Conservation (phyloP, 805 yeast genomes). For the Candida boleticola region DNA sequence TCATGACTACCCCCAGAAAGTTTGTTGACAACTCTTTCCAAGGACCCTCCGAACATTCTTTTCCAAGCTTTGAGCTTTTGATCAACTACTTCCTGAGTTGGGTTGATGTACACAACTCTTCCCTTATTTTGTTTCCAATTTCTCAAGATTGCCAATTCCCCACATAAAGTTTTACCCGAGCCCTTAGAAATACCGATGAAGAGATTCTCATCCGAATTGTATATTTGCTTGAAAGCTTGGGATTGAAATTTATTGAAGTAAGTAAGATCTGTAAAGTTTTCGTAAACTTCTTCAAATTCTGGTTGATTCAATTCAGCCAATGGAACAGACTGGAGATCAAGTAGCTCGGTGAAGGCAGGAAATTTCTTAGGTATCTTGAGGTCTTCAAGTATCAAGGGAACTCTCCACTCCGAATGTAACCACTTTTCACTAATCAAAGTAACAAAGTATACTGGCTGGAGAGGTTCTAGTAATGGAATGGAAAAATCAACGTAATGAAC, state of each 20-base stretch:
- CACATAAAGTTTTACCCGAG: conserved; percentile 68
- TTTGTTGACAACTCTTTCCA: conserved; percentile 53
- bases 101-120: conserved; percentile 69
- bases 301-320: conserved; percentile 45
- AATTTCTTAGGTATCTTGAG: conserved; percentile 61
- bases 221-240: conserved; percentile 62
- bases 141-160: conserved; percentile 68
- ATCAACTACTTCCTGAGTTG: conserved; percentile 58
- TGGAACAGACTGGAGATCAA: conserved; percentile 52
- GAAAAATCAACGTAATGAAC: conserved; percentile 64
- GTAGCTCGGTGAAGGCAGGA: conserved; percentile 58
- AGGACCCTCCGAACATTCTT: conserved; percentile 28
- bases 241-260: conserved; percentile 73
- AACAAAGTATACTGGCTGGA: conserved; percentile 70
- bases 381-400: conserved; percentile 56
- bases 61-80: conserved; percentile 50
- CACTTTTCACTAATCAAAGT: conserved; percentile 77
- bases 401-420: conserved; percentile 69
- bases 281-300: conserved; percentile 46
- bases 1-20: conserved; percentile 47
- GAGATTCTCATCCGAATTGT: conserved; percentile 54
- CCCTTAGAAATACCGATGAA: conserved; percentile 76
- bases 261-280: conserved; percentile 28
- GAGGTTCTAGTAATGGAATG: conserved; percentile 56
- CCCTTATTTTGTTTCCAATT: conserved; percentile 74